Conservation (phyloP, 805 yeast species). For the Tetrapisispora phaffii region DNA sequence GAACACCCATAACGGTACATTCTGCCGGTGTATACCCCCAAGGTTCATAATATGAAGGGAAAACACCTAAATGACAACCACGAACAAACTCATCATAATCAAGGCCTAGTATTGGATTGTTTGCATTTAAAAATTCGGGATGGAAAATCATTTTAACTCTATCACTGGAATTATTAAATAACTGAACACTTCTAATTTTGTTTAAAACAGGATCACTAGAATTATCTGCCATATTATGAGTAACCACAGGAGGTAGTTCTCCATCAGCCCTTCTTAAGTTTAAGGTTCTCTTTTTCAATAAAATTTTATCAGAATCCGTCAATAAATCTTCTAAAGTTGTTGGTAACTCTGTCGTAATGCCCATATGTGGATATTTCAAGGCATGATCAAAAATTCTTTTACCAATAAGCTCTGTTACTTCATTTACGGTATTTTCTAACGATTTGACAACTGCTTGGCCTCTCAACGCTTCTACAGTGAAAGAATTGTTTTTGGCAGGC, state of each 20-base stretch:
- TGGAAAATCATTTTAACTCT: slow-evolving; percentile 93
- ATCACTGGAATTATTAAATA: slow-evolving; percentile 83
- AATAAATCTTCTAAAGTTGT: slow-evolving; percentile 69
- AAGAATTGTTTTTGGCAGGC: slow-evolving; percentile 93
- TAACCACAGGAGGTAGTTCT: slow-evolving; percentile 86
- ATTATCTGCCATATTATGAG: slow-evolving; percentile 94
- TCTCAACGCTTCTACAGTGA: slow-evolving; percentile 88
- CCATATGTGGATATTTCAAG: slow-evolving; percentile 46
- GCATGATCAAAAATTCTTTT: slow-evolving; percentile 85
- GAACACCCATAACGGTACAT: slow-evolving; percentile 99
- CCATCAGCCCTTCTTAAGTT: slow-evolving; percentile 70
- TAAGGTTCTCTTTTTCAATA: slow-evolving; percentile 82
- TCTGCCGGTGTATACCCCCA: slow-evolving; percentile 99
- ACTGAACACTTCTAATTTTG: slow-evolving; percentile 82
- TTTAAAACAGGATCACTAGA: slow-evolving; percentile 81
- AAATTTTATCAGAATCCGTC: slow-evolving; percentile 77
- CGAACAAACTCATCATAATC: slow-evolving; percentile 97
- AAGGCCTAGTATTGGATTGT: slow-evolving; percentile 83
- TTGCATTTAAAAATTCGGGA: slow-evolving; percentile 91
- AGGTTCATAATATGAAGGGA: slow-evolving; percentile 97
- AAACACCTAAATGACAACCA: slow-evolving; percentile 96
- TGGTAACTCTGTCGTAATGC: slow-evolving; percentile 56
- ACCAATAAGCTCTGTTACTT: slow-evolving; percentile 79
- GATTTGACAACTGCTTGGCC: slow-evolving; percentile 96
- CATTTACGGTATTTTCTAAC: slow-evolving; percentile 77